Base-by-base conservation (phyloP, 148 eudicot genomes). In the Cornus florida region DNA sequence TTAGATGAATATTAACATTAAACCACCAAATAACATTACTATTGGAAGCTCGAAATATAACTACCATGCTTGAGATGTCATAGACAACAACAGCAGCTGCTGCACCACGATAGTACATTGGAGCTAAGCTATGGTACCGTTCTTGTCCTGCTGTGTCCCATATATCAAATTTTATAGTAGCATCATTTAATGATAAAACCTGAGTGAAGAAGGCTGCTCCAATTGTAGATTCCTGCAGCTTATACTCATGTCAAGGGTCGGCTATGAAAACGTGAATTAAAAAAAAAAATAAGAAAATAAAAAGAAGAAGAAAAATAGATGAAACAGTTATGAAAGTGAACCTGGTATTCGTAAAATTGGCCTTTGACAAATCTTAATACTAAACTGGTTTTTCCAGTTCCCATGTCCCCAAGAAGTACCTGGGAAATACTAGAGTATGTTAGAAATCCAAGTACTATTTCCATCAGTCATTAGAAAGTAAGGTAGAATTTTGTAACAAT, bases 111-210 rank as follows among this genome's bases (percentile, higher is more conserved):
- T 92, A 90, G 80, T 92, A 92, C 96, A 92, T 92, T 57, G 96
- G 96, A 87, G 93, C 96, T 83, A 92, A 86, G 89, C 96, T 90
- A 12, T 92, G 90, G 81, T 92, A 92, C 60, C 93, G 82, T 70
- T 92, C 96, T 82, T 92, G 96, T 67, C 96, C 96, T 0, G 96
- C 96, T 24, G 96, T 92, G 82, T 92, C 96, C 96, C 96, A 92
- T 83, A 92, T 90, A 73, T 92, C 96, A 71, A 92, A 87, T 60
- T 92, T 92, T 4, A 92, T 84, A 0, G 87, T 89, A 14, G 83
- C 89, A 50, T 92, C 92, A 70, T 84, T 83, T 72, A 90, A 68
- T 32, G 92, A 87, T 75, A 92, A 81, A 31, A 86, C 86, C 57
- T 92, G 91, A 13, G 96, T 88, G 83, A 92, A 92, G 84, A 92